A percentile compares a stretch with the other conserved stretches of the same genome.
Evolutionary conservation across 1,284 basidiomycete species (phyloP).

Genomic region (Trichosporon ovoides): DNA sequence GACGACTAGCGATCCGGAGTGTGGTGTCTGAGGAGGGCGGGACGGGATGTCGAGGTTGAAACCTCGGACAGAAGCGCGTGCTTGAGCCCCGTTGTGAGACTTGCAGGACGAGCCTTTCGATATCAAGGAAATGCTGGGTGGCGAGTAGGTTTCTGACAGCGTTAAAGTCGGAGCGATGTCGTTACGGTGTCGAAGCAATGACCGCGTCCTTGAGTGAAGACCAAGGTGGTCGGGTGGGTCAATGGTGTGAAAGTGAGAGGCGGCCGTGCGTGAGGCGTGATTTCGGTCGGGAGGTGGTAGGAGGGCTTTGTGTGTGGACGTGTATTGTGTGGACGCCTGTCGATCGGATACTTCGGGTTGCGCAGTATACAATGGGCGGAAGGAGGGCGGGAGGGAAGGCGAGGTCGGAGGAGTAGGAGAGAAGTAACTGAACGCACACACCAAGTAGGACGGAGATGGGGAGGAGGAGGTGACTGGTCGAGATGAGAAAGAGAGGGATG

Average conservation of each 20-base stretch:
- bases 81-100: not conserved
- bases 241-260: too few relatives aligned
- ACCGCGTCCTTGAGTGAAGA: not conserved
- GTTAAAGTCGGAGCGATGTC: not conserved
- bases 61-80: not conserved
- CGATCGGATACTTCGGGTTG: slow-evolving; percentile 1
- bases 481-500: slow-evolving; percentile 7
- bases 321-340: not conserved
- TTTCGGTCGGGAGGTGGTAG: not conserved
- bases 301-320: not conserved
- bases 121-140: not conserved
- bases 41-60: not conserved
- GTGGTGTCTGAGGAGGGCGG: not conserved
- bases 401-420: not conserved
- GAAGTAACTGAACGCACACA: not conserved
- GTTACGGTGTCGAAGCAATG: not conserved
- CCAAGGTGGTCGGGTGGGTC: too few relatives aligned
- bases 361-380: not conserved
- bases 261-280: not conserved
- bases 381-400: not conserved
- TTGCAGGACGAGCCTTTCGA: not conserved
- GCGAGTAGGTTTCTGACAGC: not conserved
- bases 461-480: not conserved
- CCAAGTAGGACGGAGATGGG: not conserved
- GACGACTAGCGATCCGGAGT: not conserved